Base-by-base conservation (phyloP, 2,329 filamentous ascomycete species). In the Alternaria sp. region DNA sequence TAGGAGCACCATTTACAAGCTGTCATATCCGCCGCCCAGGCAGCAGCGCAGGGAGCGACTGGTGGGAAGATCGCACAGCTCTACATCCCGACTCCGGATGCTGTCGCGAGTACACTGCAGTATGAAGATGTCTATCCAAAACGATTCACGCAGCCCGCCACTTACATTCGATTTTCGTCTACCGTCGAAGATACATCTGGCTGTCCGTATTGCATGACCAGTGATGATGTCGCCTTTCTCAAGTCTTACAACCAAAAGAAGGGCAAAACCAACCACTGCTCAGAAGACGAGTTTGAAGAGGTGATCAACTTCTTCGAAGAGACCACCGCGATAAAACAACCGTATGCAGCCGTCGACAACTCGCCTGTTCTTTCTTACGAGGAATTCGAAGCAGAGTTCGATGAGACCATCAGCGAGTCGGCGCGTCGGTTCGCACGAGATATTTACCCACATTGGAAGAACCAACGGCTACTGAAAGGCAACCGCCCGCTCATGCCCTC, bases 151-250 rank as follows among this genome's bases (percentile, higher is more conserved):
- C 91, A 96, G 80, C 94, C 96, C 56, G 89, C 90, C 65, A 96
- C 94, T 65, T 98, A 98, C 82, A 97, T 99, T 79, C 93, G 95
- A 69, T 98, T 97, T 83, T 98, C 96, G 68, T 95, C 97, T 71
- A 99, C 96, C 3, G 95, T 99, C 65, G 96, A 99, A 82, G 96
- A 99, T 82, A 97, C 92, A 74, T 91, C 93, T 76, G 92, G 92
- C 74, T 92, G 91, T 78, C 88, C 90, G 73, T 99, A 99, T 89
- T 94, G 97, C 82, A 95, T 98, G 92, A 94, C 90, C 26, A 90
- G 91, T 69, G 93, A 97, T 75, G 96, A 99, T 82, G 92, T 94
- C 79, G 88, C 87, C 60, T 97, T 93, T 77, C 87, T 99, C 72
- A 92, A 90, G 76, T 86, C 88, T 70, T 91, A 96, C 84, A 99